Base-by-base conservation (phyloP, 805 yeast species). In the Lipomyces orientalis region DNA sequence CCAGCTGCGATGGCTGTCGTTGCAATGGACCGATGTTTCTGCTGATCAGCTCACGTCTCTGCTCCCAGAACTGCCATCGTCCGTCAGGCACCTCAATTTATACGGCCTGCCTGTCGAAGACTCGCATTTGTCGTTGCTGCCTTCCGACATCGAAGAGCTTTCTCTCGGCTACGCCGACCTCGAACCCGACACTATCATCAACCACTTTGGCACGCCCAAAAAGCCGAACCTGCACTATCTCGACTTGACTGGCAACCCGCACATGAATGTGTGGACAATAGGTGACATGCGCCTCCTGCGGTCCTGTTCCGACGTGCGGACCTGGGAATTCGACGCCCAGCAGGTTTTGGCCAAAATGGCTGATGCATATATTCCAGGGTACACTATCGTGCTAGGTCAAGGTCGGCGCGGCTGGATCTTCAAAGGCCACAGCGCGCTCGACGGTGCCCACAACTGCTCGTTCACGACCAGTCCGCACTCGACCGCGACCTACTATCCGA, bases 331-430 rank as follows among this genome's bases (percentile, higher is more conserved):
- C 65, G 70, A 64, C 33, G 64, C 78, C 61, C 68, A 75, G 33
- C 75, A 76, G 37, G 66, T 74, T 46, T 69, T 77, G 33, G 62
- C 49, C 25, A 68, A 73, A 60, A 62, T 78, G 63, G 62, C 71
- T 55, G 73, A 73, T 43, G 62, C 80, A 73, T 77, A 74, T 59
- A 63, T 75, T 68, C 67, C 78, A 22, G 77, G 83, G 64, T 70
- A 82, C 81, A 31, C 81, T 75, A 73, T 76, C 19, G 76, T 76
- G 58, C 67, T 68, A 14, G 82, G 82, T 39, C 88, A 86, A 71
- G 96, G 97, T 4, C 82, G 97, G 68, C 82, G 97, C 68, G 88
- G 91, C 12, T 92, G 97, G 97, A 76, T 92, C 19, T 89, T 87
- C 77, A 54, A 49, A n/a, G 65, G 65, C 39, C 62, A 61, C 19